Conservation (phyloP, 176 grass and related monocot species). For the Aegilops umbellulata region DNA sequence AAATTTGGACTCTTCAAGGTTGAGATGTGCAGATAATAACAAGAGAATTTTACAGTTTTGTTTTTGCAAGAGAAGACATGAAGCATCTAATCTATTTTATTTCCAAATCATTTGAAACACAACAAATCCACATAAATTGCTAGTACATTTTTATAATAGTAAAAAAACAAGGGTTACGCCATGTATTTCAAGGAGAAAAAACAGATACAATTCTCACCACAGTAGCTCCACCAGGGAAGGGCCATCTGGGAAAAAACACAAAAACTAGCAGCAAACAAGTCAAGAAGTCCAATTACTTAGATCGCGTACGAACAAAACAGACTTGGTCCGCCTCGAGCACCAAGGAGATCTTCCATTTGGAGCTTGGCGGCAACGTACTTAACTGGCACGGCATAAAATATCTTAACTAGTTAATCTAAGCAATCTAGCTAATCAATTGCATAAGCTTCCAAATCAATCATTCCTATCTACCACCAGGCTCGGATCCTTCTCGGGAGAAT, state of each 20-base stretch:
- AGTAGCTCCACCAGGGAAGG: too few species aligned
- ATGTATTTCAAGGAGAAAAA: not conserved
- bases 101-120: not conserved
- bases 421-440: constrained; percentile 23
- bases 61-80: not conserved
- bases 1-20: constrained; percentile 9
- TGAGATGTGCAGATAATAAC: not conserved
- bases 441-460: constrained; percentile 45
- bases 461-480: not conserved
- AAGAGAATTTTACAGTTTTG: not conserved
- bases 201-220: not conserved
- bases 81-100: not conserved
- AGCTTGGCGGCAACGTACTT: constrained; percentile 23
- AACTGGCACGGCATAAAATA: constrained; percentile 24
- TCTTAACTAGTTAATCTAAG: constrained; percentile 14
- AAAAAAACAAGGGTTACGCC: too few species aligned
- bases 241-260: too few species aligned
- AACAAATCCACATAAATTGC: not conserved
- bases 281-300: not conserved
- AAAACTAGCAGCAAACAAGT: not conserved
- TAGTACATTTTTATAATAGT: too few species aligned
- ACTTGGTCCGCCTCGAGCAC: not conserved
- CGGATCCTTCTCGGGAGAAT: constrained; percentile 38
- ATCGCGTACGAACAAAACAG: not conserved
- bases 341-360: constrained; percentile 49